These are phyloP conservation scores for Zoysia japonica DNA, from an alignment of 176 grass and related monocot species.

Conservation along the genomic window DNA sequence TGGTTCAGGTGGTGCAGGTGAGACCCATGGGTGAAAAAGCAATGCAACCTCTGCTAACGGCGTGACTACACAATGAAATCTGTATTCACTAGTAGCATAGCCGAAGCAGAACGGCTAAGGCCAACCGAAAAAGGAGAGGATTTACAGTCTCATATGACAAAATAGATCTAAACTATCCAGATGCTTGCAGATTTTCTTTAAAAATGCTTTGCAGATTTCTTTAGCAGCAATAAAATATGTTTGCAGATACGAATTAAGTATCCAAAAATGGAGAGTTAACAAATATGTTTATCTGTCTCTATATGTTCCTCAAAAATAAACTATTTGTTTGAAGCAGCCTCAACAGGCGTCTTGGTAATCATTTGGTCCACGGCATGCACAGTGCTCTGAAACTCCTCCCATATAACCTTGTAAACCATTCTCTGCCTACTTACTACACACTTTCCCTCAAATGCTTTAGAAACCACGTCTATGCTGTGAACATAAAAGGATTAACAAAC, in stretches of 20 bases:
- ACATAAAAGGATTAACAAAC: constrained; percentile 16
- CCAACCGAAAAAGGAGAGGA: too few species aligned
- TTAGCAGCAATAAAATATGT: too few species aligned
- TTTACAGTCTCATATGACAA: too few species aligned
- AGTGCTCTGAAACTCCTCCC: constrained; percentile 87
- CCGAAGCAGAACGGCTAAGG: too few species aligned
- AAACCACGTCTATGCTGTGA: constrained; percentile 76
- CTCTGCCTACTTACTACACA: constrained; percentile 85
- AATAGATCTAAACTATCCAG: too few species aligned
- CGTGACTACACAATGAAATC: too few species aligned
- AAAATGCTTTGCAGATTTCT: too few species aligned
- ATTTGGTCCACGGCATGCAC: constrained; percentile 96
- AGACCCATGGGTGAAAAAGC: too few species aligned
- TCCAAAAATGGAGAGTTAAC: constrained; percentile 7
- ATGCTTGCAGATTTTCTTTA: too few species aligned
- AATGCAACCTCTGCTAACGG: too few species aligned
- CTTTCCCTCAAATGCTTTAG: constrained; percentile 85
- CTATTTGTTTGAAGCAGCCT: constrained; percentile 47
- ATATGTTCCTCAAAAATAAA: background rate
- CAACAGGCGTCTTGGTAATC: constrained; percentile 78
- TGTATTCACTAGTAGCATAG: too few species aligned
- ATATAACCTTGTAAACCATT: constrained; percentile 99
- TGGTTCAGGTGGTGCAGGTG: too few species aligned
- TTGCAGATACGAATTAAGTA: background rate
- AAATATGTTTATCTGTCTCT: background rate